These are phyloP conservation scores for Metarhizium album DNA, from an alignment of 2,329 filamentous ascomycete species.

Conservation along the genomic window DNA sequence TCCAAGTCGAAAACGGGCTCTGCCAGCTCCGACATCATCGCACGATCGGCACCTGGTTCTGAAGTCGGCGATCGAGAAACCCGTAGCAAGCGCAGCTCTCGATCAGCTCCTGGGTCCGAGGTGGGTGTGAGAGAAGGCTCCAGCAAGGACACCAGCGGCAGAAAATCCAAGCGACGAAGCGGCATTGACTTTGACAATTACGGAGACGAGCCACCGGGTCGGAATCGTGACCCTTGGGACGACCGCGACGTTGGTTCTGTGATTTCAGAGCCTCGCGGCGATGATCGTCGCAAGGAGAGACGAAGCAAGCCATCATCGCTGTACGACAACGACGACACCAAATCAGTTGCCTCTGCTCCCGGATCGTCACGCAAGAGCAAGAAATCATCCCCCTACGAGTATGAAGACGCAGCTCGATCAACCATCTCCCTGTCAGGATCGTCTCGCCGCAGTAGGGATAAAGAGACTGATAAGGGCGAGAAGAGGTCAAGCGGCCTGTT, in stretches of 20 bases:
- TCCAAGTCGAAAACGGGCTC: conserved; percentile 21
- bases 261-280: conserved; percentile 32
- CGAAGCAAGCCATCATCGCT: conserved; percentile 13
- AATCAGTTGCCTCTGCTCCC: conserved; percentile 25
- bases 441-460: conserved; percentile 27
- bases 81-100: conserved; percentile 24
- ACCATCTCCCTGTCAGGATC: conserved; percentile 23
- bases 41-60: conserved; percentile 22
- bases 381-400: conserved; percentile 26
- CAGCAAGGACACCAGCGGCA: conserved; percentile 30
- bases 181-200: conserved; percentile 20
- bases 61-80: conserved; percentile 24
- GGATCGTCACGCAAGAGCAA: conserved; percentile 12
- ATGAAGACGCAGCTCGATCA: conserved; percentile 30
- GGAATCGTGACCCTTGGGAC: conserved; percentile 27
- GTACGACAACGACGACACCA: conserved; percentile 34
- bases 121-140: conserved; percentile 21
- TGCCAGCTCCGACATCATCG: conserved; percentile 19
- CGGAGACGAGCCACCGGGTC: conserved; percentile 28
- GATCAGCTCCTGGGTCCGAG: conserved; percentile 25
- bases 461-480: conserved; percentile 18
- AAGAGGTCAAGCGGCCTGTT: conserved; percentile 34
- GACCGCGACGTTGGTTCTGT: conserved; percentile 39
- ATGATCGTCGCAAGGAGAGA: conserved; percentile 23
- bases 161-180: conserved; percentile 28